Base-by-base conservation (phyloP, 2,329 filamentous ascomycete genomes). In the Aspergillus costaricaensis region DNA sequence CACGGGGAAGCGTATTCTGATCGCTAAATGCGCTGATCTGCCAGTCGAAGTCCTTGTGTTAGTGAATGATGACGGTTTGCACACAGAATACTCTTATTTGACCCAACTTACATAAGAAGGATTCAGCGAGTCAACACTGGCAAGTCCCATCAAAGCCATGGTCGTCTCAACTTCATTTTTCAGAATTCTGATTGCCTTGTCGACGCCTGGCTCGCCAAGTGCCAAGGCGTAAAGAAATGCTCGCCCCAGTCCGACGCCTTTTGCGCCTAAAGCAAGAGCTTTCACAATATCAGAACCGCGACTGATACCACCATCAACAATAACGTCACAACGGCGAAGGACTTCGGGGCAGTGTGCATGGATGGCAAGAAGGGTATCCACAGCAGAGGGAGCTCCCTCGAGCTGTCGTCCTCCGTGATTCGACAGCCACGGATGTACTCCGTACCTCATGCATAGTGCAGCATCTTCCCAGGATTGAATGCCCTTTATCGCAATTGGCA, bases 351-450 rank as follows among this genome's bases (percentile, higher is more conserved):
- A 59, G 21, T 59, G 25, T 3, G 32, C 17, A 17, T 51, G 57
- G 2, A 59, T 59, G 1, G 17, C 27, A 4, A 59, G 7, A 21
- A 59, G 50, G 10, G 57, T 59, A 10, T 59, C 57, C 1, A 50
- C 30, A 4, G 57, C 57, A 5, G 53, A 57, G 2, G 58, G 53
- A 7, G 60, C 57, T 8, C 43, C 47, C 6, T 61, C 59, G 3
- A 61, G 43, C 32, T 61, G 55, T 19, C 55, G 55, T 5, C 59
- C 59, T 15, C 55, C 59, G 14, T 61, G 59, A n/a, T 61, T 61
- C 2, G 55, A 58, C 4, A 61, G 41, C 55, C 55, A 58, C n/a
- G 55, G 55, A 23, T 58, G 55, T 6, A 55, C 50, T 7, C 50
- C 50, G 25, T 61, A 44, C 21, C 58, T 10, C 49, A 51, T 38